Conservation (phyloP, 1,284 basidiomycete species). For the Melampsora medusae region DNA sequence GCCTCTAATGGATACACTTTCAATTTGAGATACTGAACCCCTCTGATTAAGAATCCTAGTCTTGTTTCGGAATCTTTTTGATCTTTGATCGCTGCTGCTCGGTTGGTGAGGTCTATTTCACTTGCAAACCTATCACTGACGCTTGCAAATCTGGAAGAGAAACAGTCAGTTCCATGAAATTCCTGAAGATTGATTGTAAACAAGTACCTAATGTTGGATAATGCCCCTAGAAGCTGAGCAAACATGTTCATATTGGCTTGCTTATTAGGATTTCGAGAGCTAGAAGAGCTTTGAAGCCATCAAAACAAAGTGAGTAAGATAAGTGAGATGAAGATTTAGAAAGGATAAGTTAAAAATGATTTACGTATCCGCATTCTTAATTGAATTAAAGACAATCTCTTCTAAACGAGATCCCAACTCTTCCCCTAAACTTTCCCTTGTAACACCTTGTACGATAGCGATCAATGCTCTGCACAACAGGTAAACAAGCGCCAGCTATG, state of each 20-base stretch:
- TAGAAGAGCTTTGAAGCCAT: constrained; percentile 16
- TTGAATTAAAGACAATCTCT: constrained; percentile 80
- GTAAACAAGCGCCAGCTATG: constrained; percentile 70
- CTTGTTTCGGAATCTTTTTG: constrained; percentile 40
- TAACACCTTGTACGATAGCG: constrained; percentile 69
- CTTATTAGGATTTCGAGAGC: constrained; percentile 66
- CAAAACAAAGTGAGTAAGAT: neutral
- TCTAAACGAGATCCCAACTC: constrained; percentile 73
- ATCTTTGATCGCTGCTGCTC: constrained; percentile 19
- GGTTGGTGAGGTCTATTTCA: constrained; percentile 39
- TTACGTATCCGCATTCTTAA: constrained; percentile 68
- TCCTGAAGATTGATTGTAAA: neutral
- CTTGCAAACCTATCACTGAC: constrained; percentile 43
- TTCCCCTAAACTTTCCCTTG: constrained; percentile 73
- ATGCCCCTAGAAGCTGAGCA: constrained; percentile 74
- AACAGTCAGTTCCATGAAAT: neutral
- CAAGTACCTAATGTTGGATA: constrained; percentile 70
- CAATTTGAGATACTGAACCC: constrained; percentile 41
- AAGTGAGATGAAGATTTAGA: neutral
- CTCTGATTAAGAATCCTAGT: constrained; percentile 33
- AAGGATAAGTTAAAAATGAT: constrained; percentile 13
- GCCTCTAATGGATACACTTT: constrained; percentile 89
- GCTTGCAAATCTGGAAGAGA: constrained; percentile 29
- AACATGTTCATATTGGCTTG: constrained; percentile 75
- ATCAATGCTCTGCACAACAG: constrained; percentile 82